Evolutionary conservation across 2,329 filamentous ascomycete species (phyloP), one percentile per base, ranked within the genome.

Genomic region (Phyllosticta capitalensis): DNA sequence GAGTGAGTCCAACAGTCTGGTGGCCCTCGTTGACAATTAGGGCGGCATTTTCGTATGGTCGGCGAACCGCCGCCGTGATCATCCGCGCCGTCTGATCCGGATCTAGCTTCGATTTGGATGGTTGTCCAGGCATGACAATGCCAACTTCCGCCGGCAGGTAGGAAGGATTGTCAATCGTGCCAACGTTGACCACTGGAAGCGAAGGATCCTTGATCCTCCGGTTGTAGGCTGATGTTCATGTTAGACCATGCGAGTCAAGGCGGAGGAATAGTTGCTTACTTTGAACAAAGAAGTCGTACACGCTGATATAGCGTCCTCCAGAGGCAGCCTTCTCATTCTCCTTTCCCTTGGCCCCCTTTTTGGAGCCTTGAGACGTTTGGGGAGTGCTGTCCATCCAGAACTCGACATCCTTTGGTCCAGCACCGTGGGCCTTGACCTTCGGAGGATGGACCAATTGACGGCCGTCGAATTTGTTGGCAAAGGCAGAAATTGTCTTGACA

Each of bases 391-490:
- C 57, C 57, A 59, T 33, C 52, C 52, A 59, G 48, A 59, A 59
- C 38, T 55, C 26, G 7, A 59, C 57, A 19, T 51, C 57, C 9
- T 51, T 59, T 19, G 57, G 52, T 1, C 57, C 57, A 4, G 57
- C 52, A 17, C 33, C 57, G 24, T 50, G 12, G 9, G 33, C 57
- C 45, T 50, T 61, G 12, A 68, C 62, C 1, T 52, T 56, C 12
- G 67, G 66, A 50, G 64, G 60, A 10, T 68, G 63, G 1, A 28
- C 59, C n/a, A 67, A 55, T 0, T 61, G 54, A 9, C 63, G 64
- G 0, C 74, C 73, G 51, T 78, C 72, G 5, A 68, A 65, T 12
- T 60, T 58, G n/a, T 62, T 72, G 2, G 75, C 74, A 2, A 79
- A 61, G 0, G 66, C 70, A 3, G 58, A 56, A 10, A 79, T 74